Conservation (phyloP, 2,329 filamentous ascomycete species). For the Immersiporthe knoxdaviesiana region DNA sequence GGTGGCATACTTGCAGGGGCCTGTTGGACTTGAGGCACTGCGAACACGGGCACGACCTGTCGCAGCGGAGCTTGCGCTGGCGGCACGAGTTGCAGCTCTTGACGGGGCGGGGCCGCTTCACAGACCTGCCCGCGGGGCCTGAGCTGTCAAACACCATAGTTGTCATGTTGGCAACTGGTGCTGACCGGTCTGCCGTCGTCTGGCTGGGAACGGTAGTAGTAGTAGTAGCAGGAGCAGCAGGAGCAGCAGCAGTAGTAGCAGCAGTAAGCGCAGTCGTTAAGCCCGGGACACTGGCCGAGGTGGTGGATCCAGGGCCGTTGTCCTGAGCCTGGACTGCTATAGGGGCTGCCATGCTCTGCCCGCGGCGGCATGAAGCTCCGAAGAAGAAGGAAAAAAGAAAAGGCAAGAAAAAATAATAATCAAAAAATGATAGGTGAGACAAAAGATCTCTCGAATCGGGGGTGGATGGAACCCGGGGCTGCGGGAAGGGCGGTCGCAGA, state of each 20-base stretch:
- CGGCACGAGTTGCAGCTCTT: constrained; percentile 62
- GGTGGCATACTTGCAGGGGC: constrained; percentile 55
- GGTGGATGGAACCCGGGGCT: not conserved
- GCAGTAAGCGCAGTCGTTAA: constrained; percentile 12
- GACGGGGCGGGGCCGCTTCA: constrained; percentile 58
- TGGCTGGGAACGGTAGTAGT: constrained; percentile 17
- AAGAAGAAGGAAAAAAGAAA: not conserved
- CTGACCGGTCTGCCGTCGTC: constrained; percentile 20
- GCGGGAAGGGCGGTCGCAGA: constrained; percentile 7
- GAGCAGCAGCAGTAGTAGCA: not conserved
- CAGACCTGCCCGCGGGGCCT: constrained; percentile 39
- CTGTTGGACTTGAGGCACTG: constrained; percentile 63
- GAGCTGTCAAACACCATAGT: constrained; percentile 31
- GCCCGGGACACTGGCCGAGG: constrained; percentile 21
- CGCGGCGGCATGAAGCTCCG: constrained; percentile 22
- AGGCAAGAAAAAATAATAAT: not conserved
- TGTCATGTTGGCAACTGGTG: constrained; percentile 26
- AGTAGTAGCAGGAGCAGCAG: not conserved
- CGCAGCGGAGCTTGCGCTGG: constrained; percentile 61
- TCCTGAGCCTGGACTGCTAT: constrained; percentile 23
- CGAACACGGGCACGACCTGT: constrained; percentile 58
- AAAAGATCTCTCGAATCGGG: not conserved
- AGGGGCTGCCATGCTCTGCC: constrained; percentile 26
- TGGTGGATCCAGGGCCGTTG: constrained; percentile 25
- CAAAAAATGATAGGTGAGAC: not conserved